Evolutionary conservation across 495 filamentous ascomycete genomes (phyloP).

Genomic region (Poronia punctata): DNA sequence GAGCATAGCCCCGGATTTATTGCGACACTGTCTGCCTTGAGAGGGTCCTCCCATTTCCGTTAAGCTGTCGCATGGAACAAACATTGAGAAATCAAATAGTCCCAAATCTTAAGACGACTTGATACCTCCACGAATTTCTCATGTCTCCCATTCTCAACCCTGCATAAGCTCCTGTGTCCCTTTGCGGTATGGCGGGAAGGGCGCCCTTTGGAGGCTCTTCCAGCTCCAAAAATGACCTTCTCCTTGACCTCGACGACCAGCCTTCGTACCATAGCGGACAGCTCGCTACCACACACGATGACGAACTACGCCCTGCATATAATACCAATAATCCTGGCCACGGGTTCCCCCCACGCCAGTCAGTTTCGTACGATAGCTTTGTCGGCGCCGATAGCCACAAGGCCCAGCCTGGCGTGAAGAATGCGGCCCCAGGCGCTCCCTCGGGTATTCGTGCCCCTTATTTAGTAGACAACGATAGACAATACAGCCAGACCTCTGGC

Average conservation of each 20-base stretch:
- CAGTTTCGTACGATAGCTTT: conserved; percentile 91
- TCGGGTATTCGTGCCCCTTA: conserved; percentile 53
- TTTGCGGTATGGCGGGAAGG: conserved; percentile 61
- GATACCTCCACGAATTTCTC: conserved; percentile 11
- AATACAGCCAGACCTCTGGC: conserved; percentile 79
- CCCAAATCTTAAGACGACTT: conserved; percentile 3
- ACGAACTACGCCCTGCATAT: conserved; percentile 64
- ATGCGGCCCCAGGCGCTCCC: conserved; percentile 24
- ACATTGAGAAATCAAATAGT: conserved; percentile 5
- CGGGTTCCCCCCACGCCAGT: conserved; percentile 64
- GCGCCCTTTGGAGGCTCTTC: conserved; percentile 49
- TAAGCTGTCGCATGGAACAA: conserved; percentile 6
- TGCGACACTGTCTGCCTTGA: conserved; percentile 9
- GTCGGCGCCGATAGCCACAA: conserved; percentile 54
- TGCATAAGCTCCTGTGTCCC: conserved; percentile 26
- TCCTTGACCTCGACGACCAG: conserved; percentile 67
- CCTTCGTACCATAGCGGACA: conserved; percentile 71
- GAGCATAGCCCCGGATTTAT: conserved; percentile 7
- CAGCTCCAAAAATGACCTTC: conserved; percentile 58
- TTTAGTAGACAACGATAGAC: conserved; percentile 39
- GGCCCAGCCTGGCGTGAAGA: conserved; percentile 39
- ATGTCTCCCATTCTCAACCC: conserved; percentile 22
- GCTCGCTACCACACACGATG: conserved; percentile 66
- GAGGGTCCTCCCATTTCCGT: background rate
- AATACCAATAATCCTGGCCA: conserved; percentile 31